A percentile compares a stretch with the other conserved stretches of the same genome.
Evolutionary conservation across 1,284 basidiomycete species (phyloP).

Genomic region (Moesziomyces globuligerus): DNA sequence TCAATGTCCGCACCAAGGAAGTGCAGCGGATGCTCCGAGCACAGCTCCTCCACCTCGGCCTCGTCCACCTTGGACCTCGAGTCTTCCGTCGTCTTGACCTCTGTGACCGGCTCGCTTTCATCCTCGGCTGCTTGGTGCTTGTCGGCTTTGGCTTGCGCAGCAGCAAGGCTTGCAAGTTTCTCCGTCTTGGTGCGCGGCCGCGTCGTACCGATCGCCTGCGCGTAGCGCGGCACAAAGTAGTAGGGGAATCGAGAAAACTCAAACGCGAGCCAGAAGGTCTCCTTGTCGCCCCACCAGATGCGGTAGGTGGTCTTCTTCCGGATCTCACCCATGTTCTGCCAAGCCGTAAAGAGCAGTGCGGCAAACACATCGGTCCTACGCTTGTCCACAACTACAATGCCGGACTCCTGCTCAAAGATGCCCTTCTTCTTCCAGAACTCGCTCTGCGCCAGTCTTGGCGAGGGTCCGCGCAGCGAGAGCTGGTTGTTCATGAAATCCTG

Average conservation of each 20-base stretch:
- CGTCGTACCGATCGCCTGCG: constrained; percentile 38
- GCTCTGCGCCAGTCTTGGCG: constrained; percentile 26
- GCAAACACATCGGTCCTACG: constrained; percentile 42
- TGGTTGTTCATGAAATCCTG: constrained; percentile 50
- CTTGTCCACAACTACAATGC: constrained; percentile 52
- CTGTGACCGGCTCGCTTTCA: neutral
- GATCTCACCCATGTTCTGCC: constrained; percentile 52
- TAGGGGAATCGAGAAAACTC: constrained; percentile 47
- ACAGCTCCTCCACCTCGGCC: constrained; percentile 22
- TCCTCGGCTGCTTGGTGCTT: constrained; percentile 6
- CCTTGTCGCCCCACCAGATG: constrained; percentile 46
- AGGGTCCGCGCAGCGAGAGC: constrained; percentile 36
- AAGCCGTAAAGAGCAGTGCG: constrained; percentile 44
- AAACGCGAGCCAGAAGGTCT: constrained; percentile 51
- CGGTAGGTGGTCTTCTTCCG: constrained; percentile 48
- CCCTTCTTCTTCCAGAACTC: constrained; percentile 51
- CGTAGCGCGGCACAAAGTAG: constrained; percentile 46
- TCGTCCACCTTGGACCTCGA: neutral
- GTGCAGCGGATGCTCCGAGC: constrained; percentile 42
- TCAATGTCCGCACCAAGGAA: constrained; percentile 40
- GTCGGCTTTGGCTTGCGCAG: constrained; percentile 16
- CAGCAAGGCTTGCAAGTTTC: constrained; percentile 1
- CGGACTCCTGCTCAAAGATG: constrained; percentile 50
- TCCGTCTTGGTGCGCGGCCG: constrained; percentile 11
- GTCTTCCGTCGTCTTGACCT: neutral